Base-by-base conservation (phyloP, 768 basidiomycete species). In the Calocybe cyanea region DNA sequence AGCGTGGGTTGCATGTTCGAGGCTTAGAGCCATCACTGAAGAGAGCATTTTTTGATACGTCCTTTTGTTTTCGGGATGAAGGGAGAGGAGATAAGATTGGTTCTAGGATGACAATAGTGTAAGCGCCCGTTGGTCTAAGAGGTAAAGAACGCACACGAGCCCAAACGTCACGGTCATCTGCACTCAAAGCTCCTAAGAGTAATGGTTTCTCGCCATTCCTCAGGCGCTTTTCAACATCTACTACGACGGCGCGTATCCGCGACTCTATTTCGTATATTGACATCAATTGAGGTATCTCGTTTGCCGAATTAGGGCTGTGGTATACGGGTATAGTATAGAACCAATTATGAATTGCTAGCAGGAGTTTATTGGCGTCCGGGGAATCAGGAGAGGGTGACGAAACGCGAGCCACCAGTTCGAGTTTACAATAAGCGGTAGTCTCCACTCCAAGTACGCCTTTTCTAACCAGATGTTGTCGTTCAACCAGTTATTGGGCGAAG, bases 351-450 rank as follows among this genome's bases (percentile, higher is more conserved):
- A 84, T 65, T 63, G 91, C 75, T 33, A 96, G 68, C 18, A 86
- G 68, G 36, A 93, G 65, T 53, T 80, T 80, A 2, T 73, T 73
- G 19, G 84, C 72, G 30, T 69, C 60, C 17, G 73, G 71, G 7
- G 76, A 67, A 18, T 70, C 60, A 2, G 69, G 52, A 1, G 72
- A 54, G 1, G 81, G 75, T 1, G 64, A 57, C 18, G 73, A 64
- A 93, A 87, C 2, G 90, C 73, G 18, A 96, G 70, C 94, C 94
- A 97, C 93, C 93, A 97, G 59, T 96, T 97, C 2, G 92, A 94
- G 62, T 97, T 86, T 53, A 98, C 67, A 45, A 88, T 71, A 9
- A 98, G 69, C 0, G 94, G 92, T 0, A 80, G 78, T 24, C 94
- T 78, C 83, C 85, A 91, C 65, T 89, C 85, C 39, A 87, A 81